A percentile compares a stretch with the other conserved stretches of the same genome.
These are phyloP conservation scores for Euphorbia celastroides DNA, from an alignment of 441 rosid genomes.

Conservation along the genomic window DNA sequence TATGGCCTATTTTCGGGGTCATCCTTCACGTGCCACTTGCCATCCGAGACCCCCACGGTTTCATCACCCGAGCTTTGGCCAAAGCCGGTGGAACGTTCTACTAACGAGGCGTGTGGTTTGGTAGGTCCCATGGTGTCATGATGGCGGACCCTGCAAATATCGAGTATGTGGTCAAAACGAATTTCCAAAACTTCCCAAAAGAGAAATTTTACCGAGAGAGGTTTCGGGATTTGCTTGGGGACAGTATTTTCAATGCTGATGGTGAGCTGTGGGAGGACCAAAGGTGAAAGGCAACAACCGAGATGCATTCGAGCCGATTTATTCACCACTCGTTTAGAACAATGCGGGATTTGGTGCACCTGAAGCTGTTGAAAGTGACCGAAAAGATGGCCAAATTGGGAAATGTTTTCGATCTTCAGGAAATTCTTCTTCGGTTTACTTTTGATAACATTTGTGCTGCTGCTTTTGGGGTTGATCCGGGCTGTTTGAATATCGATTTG, in stretches of 20 bases:
- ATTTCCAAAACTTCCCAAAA: conserved; percentile 65
- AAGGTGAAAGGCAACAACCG: conserved; percentile 38
- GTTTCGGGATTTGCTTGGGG: conserved; percentile 60
- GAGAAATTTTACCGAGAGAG: conserved; percentile 54
- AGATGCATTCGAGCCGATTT: conserved; percentile 64
- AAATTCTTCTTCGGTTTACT: conserved; percentile 57
- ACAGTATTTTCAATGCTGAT: conserved; percentile 64
- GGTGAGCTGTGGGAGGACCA: conserved; percentile 58
- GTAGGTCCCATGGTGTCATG: conserved; percentile 43
- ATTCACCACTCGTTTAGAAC: conserved; percentile 41
- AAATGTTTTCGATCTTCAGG: conserved; percentile 56
- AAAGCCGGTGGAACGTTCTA: conserved; percentile 43
- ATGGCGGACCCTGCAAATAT: conserved; percentile 51
- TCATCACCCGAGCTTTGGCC: conserved; percentile 38
- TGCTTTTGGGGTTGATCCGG: conserved; percentile 68
- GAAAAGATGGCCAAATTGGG: conserved; percentile 35
- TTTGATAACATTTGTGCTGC: conserved; percentile 66
- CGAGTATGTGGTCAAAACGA: conserved; percentile 58
- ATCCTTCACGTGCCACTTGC: conserved; percentile 32
- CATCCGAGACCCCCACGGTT: conserved; percentile 28
- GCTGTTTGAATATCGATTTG: conserved; percentile 49
- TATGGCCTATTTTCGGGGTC: conserved; percentile 64
- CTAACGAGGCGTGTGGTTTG: conserved; percentile 52
- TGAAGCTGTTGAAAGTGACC: conserved; percentile 47
- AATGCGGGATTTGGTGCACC: conserved; percentile 38